A percentile compares a stretch with the other conserved stretches of the same genome.
Evolutionary conservation across 768 basidiomycete genomes (phyloP).

Genomic region (Rhizopogon salebrosus): DNA sequence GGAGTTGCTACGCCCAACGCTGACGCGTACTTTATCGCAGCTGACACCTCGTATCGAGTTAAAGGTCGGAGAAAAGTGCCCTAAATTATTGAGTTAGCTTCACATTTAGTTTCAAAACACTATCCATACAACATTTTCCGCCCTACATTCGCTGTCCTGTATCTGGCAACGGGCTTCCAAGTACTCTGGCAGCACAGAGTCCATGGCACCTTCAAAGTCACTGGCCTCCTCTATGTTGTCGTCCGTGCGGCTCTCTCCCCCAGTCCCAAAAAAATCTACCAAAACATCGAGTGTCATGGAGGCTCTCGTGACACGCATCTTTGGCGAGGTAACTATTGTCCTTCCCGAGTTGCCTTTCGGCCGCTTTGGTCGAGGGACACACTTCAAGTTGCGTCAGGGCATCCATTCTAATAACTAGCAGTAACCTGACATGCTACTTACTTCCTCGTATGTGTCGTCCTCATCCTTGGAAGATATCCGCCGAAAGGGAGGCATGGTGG

Average conservation of each 20-base stretch:
- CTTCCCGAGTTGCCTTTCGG: slow-evolving; percentile 20
- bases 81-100: slow-evolving; percentile 14
- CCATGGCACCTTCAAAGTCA: slow-evolving; percentile 31
- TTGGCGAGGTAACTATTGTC: not conserved
- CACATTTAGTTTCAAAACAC: not conserved
- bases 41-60: slow-evolving; percentile 34
- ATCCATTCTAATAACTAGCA: not conserved
- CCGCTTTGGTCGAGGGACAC: slow-evolving; percentile 16
- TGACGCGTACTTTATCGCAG: slow-evolving; percentile 27
- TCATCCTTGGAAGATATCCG: slow-evolving; percentile 16
- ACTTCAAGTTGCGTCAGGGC: not conserved
- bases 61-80: slow-evolving; percentile 34
- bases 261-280: slow-evolving; percentile 14
- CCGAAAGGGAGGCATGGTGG: not conserved
- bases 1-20: slow-evolving; percentile 11
- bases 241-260: not conserved
- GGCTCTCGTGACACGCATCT: slow-evolving; percentile 12
- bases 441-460: slow-evolving; percentile 16
- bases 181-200: slow-evolving; percentile 29
- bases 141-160: not conserved
- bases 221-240: not conserved
- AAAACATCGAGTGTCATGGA: slow-evolving; percentile 14
- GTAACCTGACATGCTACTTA: not conserved
- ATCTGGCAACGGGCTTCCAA: slow-evolving; percentile 20
- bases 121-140: not conserved